Evolutionary conservation across 1,284 basidiomycete genomes (phyloP).

Genomic region (Rhodotorula sp.): DNA sequence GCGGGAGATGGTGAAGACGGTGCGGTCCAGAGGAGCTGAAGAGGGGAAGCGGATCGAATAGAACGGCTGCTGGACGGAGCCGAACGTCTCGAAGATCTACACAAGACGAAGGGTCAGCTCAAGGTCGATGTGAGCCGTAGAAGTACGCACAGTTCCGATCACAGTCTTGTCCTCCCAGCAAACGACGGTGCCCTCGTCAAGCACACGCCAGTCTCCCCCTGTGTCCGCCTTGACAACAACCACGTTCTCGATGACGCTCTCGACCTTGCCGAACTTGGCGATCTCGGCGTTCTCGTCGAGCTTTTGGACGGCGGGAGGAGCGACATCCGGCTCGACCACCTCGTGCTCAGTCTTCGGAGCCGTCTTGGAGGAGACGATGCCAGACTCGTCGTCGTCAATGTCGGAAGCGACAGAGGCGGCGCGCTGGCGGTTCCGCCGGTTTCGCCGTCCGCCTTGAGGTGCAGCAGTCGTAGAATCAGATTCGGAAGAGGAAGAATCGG

Average conservation of each 20-base stretch:
- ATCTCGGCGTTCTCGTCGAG: conserved; percentile 57
- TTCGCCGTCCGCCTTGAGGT: conserved; percentile 4
- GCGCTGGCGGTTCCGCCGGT: conserved; percentile 10
- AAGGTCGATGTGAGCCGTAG: too few relatives aligned
- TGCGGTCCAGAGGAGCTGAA: conserved; percentile 40
- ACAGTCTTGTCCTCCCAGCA: conserved; percentile 79
- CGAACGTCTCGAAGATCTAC: conserved; percentile 85
- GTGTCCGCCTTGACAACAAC: conserved; percentile 65
- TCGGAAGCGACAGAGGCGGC: conserved; percentile 19
- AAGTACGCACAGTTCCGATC: conserved; percentile 67
- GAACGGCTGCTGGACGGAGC: conserved; percentile 75
- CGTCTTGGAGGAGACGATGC: conserved; percentile 29
- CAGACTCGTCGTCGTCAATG: conserved; percentile 35
- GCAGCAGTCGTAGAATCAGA: conserved; percentile 1
- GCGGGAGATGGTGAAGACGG: conserved; percentile 52
- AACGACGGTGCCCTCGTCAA: conserved; percentile 80
- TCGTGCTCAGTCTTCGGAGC: conserved; percentile 50
- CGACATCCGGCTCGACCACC: conserved; percentile 48
- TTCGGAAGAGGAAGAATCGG: conserved; percentile 26
- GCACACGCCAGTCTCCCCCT: conserved; percentile 58
- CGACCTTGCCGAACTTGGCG: conserved; percentile 69
- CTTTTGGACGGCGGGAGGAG: conserved; percentile 49
- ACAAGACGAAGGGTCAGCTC: not conserved
- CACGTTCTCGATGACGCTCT: conserved; percentile 65
- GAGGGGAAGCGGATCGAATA: conserved; percentile 65